Conservation (phyloP, 1,284 basidiomycete genomes). For the Cutaneotrichosporon cavernicola region DNA sequence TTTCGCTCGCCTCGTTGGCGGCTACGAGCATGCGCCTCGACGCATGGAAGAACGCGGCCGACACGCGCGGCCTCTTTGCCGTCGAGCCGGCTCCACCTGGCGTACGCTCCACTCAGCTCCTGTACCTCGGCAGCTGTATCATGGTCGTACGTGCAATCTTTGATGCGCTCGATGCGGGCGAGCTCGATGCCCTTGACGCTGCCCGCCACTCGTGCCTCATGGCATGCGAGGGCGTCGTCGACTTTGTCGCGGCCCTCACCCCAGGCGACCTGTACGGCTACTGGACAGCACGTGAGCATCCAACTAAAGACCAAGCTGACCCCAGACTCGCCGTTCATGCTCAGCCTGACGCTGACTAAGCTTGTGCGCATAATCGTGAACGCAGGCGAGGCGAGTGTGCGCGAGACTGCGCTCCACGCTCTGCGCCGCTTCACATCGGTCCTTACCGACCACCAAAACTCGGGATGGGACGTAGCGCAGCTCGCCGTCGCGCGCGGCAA, state of each 20-base stretch:
- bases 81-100: neutral
- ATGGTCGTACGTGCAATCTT: slow-evolving; percentile 7
- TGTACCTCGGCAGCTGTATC: slow-evolving; percentile 10
- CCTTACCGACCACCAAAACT: slow-evolving; percentile 8
- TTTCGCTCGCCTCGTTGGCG: slow-evolving; percentile 3
- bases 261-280: slow-evolving; percentile 4
- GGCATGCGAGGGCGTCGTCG: slow-evolving; percentile 9
- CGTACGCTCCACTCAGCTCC: slow-evolving; percentile 5
- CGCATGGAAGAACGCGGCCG: slow-evolving; percentile 5
- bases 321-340: slow-evolving; percentile 10
- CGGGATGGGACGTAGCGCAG: slow-evolving; percentile 7
- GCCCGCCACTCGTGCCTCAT: slow-evolving; percentile 8
- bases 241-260: slow-evolving; percentile 4
- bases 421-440: slow-evolving; percentile 5
- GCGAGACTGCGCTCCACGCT: slow-evolving; percentile 4
- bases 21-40: slow-evolving; percentile 4
- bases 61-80: neutral
- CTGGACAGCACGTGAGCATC: slow-evolving; percentile 9
- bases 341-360: slow-evolving; percentile 9
- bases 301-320: neutral
- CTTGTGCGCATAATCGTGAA: slow-evolving; percentile 10
- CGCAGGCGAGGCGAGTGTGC: slow-evolving; percentile 2
- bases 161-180: slow-evolving; percentile 1
- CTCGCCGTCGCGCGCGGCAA: slow-evolving; percentile 8
- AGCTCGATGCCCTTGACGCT: slow-evolving; percentile 1